A percentile compares a stretch with the other conserved stretches of the same genome.
phyloP scores from a whole-genome alignment of 495 filamentous ascomycete species.

The Baudoinia panamericana region DNA sequence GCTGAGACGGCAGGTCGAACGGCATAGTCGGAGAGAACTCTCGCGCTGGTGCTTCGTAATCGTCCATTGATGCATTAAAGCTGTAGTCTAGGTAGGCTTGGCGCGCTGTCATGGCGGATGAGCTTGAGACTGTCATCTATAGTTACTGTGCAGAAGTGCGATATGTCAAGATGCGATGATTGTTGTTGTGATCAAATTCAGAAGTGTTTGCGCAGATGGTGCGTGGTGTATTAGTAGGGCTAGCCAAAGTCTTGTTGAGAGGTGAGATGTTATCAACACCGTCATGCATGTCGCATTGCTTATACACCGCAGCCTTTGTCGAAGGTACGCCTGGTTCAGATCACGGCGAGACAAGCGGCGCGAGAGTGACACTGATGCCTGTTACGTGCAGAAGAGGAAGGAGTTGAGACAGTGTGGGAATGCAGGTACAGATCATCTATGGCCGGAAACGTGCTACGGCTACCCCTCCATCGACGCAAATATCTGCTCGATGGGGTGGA shows the following conservation, averaged over 20 bases:
- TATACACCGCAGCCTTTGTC: background rate
- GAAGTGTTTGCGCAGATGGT: background rate
- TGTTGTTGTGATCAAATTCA: background rate
- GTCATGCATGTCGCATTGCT: slow-evolving; percentile 10
- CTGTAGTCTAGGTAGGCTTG: slow-evolving; percentile 33
- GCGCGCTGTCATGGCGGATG: slow-evolving; percentile 13
- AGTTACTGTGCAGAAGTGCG: background rate
- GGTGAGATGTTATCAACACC: background rate
- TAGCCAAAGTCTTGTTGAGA: background rate
- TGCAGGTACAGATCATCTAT: slow-evolving; percentile 11
- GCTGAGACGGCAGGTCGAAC: slow-evolving; percentile 55
- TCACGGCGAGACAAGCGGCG: background rate
- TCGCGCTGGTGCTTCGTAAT: slow-evolving; percentile 51
- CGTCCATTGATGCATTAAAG: slow-evolving; percentile 59
- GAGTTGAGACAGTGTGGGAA: background rate
- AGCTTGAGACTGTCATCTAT: background rate
- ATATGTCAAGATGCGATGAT: background rate
- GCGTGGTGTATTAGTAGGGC: background rate
- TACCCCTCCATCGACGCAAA: no score
- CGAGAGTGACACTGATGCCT: slow-evolving; percentile 13
- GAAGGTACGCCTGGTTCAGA: slow-evolving; percentile 1
- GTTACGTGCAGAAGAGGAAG: slow-evolving; percentile 2
- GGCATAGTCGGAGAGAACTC: slow-evolving; percentile 34
- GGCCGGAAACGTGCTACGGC: no score
- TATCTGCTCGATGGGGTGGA: no score